phyloP scores from a whole-genome alignment of 306 rosid genomes.

The Biancaea sappan region DNA sequence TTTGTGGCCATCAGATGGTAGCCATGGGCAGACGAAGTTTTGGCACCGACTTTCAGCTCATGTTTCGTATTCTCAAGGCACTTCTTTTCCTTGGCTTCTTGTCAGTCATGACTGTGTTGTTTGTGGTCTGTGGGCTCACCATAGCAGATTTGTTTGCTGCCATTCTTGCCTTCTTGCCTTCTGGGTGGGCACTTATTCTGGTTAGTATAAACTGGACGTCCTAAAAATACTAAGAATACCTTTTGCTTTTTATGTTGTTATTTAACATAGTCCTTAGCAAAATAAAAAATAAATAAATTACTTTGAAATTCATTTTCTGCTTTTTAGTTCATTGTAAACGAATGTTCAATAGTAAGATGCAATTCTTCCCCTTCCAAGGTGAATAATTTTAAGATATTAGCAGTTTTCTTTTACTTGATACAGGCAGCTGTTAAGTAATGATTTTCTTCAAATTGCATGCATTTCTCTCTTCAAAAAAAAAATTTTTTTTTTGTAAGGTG shows the following conservation, averaged over 20 bases:
- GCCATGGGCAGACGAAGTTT: conserved; percentile 21
- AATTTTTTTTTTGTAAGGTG: too few relatives aligned
- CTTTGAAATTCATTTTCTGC: not conserved
- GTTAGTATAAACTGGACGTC: not conserved
- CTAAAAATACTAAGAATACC: not conserved
- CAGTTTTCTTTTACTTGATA: not conserved
- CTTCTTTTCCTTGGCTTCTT: conserved; percentile 23
- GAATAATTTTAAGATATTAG: not conserved
- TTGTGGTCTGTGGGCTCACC: conserved; percentile 24
- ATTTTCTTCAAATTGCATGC: not conserved
- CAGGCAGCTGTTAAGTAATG: not conserved
- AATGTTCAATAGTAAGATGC: not conserved
- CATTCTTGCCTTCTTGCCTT: conserved; percentile 56
- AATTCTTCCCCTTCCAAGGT: not conserved
- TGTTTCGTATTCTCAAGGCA: conserved; percentile 23
- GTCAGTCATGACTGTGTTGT: conserved; percentile 18
- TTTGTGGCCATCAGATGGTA: conserved; percentile 3
- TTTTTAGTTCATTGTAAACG: not conserved
- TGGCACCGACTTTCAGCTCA: conserved; percentile 25
- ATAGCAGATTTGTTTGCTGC: conserved; percentile 42
- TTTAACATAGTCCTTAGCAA: not conserved
- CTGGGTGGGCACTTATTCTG: conserved; percentile 48
- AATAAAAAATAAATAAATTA: not conserved
- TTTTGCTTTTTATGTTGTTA: not conserved
- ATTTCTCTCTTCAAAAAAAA: not conserved